Conservation (phyloP, 352 stramenopile genomes). For the Phytophthora rubi region DNA sequence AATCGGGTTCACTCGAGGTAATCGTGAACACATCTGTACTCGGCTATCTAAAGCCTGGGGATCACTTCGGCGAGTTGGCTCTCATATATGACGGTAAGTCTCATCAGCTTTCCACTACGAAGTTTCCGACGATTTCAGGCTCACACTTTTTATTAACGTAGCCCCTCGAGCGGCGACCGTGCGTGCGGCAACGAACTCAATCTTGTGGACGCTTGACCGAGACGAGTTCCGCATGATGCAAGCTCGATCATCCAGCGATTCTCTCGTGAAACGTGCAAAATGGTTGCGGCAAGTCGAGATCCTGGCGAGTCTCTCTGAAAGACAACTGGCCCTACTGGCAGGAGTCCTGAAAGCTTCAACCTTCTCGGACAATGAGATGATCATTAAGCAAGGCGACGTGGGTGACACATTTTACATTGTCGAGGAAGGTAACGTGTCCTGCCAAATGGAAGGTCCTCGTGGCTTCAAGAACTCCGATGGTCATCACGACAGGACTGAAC, state of each 20-base stretch:
- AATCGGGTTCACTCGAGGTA: conserved; percentile 67
- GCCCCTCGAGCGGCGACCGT: conserved; percentile 92
- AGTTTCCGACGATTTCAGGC: background rate
- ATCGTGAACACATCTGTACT: conserved; percentile 71
- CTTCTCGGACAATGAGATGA: conserved; percentile 75
- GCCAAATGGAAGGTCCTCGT: conserved; percentile 57
- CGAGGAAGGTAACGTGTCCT: conserved; percentile 70
- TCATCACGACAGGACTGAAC: conserved; percentile 27
- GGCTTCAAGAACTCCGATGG: conserved; percentile 32
- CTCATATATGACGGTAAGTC: conserved; percentile 85
- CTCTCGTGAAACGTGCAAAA: conserved; percentile 72
- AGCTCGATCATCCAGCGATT: conserved; percentile 77
- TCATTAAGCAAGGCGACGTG: conserved; percentile 85
- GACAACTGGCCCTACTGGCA: conserved; percentile 70
- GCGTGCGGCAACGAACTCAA: conserved; percentile 85
- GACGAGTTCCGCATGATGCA: conserved; percentile 88
- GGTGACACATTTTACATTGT: conserved; percentile 88
- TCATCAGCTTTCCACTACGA: background rate
- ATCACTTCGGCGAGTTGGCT: conserved; percentile 91
- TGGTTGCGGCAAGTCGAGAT: conserved; percentile 81
- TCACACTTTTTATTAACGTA: conserved; percentile 24
- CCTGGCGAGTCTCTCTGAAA: conserved; percentile 65
- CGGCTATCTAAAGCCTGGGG: conserved; percentile 56
- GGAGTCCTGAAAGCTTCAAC: conserved; percentile 66
- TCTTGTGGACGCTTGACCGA: conserved; percentile 91